Conservation (phyloP, 1,139 yeast genomes). For the Diutina rugosa region DNA sequence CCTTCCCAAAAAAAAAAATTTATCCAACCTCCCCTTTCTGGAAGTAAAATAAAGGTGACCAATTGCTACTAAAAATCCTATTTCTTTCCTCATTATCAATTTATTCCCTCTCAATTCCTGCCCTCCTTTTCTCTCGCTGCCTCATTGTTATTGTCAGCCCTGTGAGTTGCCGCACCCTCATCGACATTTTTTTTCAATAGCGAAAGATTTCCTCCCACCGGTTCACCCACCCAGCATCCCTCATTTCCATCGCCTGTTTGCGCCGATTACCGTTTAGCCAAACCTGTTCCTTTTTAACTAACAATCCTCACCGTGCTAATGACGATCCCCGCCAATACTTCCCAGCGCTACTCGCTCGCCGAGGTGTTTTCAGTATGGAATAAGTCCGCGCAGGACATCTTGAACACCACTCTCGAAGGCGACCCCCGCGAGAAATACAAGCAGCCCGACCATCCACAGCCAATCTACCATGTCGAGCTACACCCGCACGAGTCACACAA, state of each 20-base stretch:
- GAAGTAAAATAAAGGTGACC: no score
- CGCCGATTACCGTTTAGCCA: neutral
- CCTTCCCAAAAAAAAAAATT: no score
- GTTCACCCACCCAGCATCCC: neutral
- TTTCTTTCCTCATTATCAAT: no score
- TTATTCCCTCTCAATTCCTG: neutral
- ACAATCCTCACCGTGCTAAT: neutral
- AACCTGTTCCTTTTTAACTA: neutral
- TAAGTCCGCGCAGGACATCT: neutral
- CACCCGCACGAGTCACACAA: neutral
- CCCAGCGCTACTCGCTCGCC: conserved; percentile 1
- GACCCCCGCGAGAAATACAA: conserved; percentile 1
- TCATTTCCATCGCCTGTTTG: neutral
- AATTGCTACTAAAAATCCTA: no score
- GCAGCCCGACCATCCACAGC: neutral
- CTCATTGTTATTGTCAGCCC: neutral
- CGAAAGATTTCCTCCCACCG: neutral
- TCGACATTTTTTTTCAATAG: neutral
- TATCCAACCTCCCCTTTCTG: no score
- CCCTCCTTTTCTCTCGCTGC: neutral
- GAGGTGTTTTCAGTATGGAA: conserved; percentile 1
- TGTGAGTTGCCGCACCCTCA: neutral
- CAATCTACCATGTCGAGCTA: neutral
- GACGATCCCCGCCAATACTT: neutral
- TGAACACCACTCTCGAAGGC: neutral